Evolutionary conservation across 345 rosid species (phyloP), one percentile per base, ranked within the genome.

Genomic region (Eucalyptus albens): DNA sequence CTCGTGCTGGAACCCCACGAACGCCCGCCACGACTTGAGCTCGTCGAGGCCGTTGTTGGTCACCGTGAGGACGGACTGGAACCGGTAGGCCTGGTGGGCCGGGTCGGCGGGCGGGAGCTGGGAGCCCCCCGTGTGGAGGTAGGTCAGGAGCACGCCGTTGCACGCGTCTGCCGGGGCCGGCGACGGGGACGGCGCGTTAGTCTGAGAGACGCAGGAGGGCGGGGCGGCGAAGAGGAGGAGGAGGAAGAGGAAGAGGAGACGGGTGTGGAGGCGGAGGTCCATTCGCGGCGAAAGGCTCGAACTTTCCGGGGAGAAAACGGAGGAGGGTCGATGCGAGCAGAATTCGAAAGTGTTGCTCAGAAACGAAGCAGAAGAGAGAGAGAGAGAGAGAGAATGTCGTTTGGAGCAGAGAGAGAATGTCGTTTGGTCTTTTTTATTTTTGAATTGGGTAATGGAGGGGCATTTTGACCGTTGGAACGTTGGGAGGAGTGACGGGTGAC

Each of bases 21-120:
- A 96, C 59, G 91, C 98, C 87, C 86, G 91, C 99, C 99, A 97
- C 2, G 97, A 92, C 90, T 94, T 94, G 47, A 97, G 94, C 92
- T 93, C 95, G 67, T 94, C 95, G 59, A 89, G 87, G 11, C 94
- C 99, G 92, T 95, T 94, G 92, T 97, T 97, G 72, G 95, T 91
- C 69, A 97, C 93, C 1, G 93, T 93, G n/a, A 97, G 92, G n/a
- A 92, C 93, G 3, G 99, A 97, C 90, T 95, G 96, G 92, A 97
- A 97, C 67, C 98, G 92, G 92, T 97, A 97, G 7, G 99, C 94
- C 91, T 97, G 99, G 94, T 92, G 91, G 24, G 47, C 88, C 6
- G 94, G 94, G 86, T 92, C 90, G 55, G 92, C 92, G 12, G 99
- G 99, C 86, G 92, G 94, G 12, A 97, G 91, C 92, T 91, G 69